Conservation (phyloP, 2,329 filamentous ascomycete species). For the Ceratocystis ficicola region DNA sequence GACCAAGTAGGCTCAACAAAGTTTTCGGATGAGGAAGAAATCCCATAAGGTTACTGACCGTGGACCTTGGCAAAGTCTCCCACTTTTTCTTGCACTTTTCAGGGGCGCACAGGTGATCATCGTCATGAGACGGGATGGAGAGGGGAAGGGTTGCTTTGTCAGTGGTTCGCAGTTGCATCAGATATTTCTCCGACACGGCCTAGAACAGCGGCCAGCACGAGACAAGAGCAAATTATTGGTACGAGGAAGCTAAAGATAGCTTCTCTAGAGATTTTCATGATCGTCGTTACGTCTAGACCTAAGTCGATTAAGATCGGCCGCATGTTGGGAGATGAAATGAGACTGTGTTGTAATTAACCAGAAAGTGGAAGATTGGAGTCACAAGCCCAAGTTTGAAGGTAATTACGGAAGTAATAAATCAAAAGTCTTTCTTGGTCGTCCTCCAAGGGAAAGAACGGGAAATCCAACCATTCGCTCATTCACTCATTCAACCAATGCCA, state of each 20-base stretch:
- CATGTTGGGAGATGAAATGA: not conserved
- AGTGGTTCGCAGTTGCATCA: constrained; percentile 1
- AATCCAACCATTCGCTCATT: too few relatives aligned
- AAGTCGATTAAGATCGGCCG: not conserved
- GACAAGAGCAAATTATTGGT: constrained; percentile 3
- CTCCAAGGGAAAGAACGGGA: too few relatives aligned
- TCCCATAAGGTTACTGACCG: not conserved
- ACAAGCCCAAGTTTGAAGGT: too few relatives aligned
- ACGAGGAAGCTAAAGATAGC: constrained; percentile 1
- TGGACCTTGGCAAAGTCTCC: not conserved
- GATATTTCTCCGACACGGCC: not conserved
- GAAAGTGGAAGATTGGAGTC: too few relatives aligned
- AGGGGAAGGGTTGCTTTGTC: not conserved
- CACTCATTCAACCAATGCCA: not conserved
- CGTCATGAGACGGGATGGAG: constrained; percentile 3
- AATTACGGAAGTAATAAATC: not conserved
- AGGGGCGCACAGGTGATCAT: constrained; percentile 6
- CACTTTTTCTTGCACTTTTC: not conserved
- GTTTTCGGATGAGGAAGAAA: constrained; percentile 11
- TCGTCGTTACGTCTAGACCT: not conserved
- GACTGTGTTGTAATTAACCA: not conserved
- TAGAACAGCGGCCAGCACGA: not conserved
- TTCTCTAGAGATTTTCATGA: not conserved
- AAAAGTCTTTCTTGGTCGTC: not conserved
- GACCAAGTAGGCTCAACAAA: constrained; percentile 10